These are phyloP conservation scores for Iberis amara DNA, from an alignment of 441 rosid genomes.

Conservation along the genomic window DNA sequence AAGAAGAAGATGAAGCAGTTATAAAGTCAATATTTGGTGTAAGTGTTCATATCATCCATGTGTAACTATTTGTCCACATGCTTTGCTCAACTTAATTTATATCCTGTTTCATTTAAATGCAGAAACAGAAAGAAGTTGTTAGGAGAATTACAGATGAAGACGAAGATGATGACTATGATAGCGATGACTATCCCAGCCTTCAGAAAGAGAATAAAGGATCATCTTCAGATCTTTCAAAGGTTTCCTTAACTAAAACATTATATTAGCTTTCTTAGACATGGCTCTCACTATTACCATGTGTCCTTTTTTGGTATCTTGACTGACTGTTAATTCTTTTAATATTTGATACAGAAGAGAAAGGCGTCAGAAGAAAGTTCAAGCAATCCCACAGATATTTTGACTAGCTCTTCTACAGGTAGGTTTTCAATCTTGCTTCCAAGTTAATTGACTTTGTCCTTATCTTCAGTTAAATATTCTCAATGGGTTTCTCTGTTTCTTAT, in stretches of 20 bases:
- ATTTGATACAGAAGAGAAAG: conserved; percentile 56
- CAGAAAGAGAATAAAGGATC: conserved; percentile 21
- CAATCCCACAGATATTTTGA: conserved; percentile 54
- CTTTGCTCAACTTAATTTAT: conserved; percentile 15
- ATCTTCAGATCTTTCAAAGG: conserved; percentile 29
- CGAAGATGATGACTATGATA: conserved; percentile 29
- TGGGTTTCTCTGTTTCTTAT: not conserved
- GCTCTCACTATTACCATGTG: conserved; percentile 1
- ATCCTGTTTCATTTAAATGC: conserved; percentile 22
- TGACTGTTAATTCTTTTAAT: conserved; percentile 17
- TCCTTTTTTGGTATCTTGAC: not conserved
- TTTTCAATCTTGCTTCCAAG: conserved; percentile 4
- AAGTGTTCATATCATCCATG: conserved; percentile 28
- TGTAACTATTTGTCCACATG: not conserved
- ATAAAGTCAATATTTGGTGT: conserved; percentile 74
- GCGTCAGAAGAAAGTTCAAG: conserved; percentile 40
- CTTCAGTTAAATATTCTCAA: not conserved
- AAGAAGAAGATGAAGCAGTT: conserved; percentile 88
- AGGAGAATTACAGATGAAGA: conserved; percentile 65
- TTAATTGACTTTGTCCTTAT: conserved; percentile 8
- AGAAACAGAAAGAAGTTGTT: conserved; percentile 52
- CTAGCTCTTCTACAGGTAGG: conserved; percentile 41
- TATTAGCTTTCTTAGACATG: not conserved
- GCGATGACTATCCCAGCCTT: conserved; percentile 25
- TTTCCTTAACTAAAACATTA: conserved; percentile 10